Evolutionary conservation across 1,139 yeast genomes (phyloP).

Genomic region (Geotrichum phurueaensis): DNA sequence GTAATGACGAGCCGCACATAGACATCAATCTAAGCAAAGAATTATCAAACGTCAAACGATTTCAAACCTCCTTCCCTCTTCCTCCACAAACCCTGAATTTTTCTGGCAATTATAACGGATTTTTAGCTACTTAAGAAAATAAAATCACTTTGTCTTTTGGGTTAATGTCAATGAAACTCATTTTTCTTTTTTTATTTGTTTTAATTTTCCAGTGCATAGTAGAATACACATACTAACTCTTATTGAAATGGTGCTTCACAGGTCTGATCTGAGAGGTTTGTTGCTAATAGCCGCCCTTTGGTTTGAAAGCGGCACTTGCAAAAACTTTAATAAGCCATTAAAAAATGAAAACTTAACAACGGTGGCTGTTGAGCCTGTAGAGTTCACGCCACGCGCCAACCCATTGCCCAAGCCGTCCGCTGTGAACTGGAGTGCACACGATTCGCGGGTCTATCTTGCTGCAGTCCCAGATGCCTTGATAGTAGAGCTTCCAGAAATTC

Average conservation of each 20-base stretch:
- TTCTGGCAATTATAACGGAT: too few species aligned
- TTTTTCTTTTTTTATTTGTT: not conserved
- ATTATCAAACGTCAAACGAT: not conserved
- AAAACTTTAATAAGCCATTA: not conserved
- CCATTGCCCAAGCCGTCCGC: slow-evolving; percentile 27
- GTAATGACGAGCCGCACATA: not conserved
- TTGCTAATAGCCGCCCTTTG: not conserved
- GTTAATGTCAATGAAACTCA: too few species aligned
- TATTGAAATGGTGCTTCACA: not conserved
- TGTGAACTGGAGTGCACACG: slow-evolving; percentile 25
- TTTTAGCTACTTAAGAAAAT: too few species aligned
- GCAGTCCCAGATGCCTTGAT: not conserved
- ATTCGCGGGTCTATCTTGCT: slow-evolving; percentile 15
- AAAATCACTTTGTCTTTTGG: too few species aligned
- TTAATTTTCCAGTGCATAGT: not conserved
- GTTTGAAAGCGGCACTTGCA: not conserved
- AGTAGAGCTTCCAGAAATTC: not conserved
- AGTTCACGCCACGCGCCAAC: slow-evolving; percentile 13
- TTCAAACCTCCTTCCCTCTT: not conserved
- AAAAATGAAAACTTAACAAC: not conserved
- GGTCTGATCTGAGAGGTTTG: not conserved
- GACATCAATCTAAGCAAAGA: not conserved
- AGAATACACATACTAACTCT: not conserved
- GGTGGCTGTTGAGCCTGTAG: not conserved
- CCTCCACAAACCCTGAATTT: too few species aligned